Base-by-base conservation (phyloP, 352 stramenopile species). In the Phytophthora lateralis region DNA sequence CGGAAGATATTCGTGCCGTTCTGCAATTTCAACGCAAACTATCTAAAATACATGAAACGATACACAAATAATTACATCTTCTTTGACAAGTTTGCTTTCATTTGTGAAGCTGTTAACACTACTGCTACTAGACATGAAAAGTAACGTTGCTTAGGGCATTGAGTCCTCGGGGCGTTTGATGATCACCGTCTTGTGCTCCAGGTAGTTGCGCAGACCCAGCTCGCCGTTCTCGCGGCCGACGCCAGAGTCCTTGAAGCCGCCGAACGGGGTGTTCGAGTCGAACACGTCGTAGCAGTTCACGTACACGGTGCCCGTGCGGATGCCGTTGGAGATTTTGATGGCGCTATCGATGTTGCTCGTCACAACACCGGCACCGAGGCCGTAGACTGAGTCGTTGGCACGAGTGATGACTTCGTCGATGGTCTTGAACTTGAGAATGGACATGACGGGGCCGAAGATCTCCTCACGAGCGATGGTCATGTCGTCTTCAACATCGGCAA, bases 231-330 rank as follows among this genome's bases (percentile, higher is more conserved):
- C 87, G 20, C 88, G 82, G 46, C 88, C 88, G 29, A 93, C 66
- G 20, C 88, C 88, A 39, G 78, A 91, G 63, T 93, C 72, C 83
- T 94, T 93, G 76, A 83, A 91, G 39, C 88, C 88, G n/a, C 88
- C 88, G 46, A 93, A 96, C 17, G 83, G 79, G 57, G 95, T 90
- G 54, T 85, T 80, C 26, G 71, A 74, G 54, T 95, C 89, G 32
- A 95, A 93, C 10, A 95, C 59, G 39, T 96, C 78, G 70, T 97
- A 98, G 71, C 82, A 96, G 78, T 98, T 99, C 10, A 98, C 81
- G 62, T 93, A 96, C 27, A 98, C 88, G 14, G 96, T 97, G 29
- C 95, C 95, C 53, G 80, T 80, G 51, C 97, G 83, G 11, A 99
- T 73, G 4, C 62, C 73, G 50, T 95, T 85, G 32, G 90, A 80